Evolutionary conservation across 192 early-diverging fungal genomes (phyloP).

Genomic region (Linnemannia elongata): DNA sequence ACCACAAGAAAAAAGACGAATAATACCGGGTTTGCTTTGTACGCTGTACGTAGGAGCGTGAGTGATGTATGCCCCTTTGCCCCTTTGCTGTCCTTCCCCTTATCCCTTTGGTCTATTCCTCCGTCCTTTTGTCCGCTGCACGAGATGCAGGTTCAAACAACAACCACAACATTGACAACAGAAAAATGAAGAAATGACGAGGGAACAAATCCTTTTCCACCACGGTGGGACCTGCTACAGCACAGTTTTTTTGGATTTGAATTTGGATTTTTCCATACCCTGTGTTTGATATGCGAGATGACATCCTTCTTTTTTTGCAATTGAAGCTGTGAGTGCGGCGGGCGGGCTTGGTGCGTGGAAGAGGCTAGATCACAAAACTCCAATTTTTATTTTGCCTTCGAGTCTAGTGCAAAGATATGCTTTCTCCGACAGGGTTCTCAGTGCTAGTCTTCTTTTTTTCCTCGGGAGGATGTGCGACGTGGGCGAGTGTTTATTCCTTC

Average conservation of each 20-base stretch:
- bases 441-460: no score
- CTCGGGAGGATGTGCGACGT: no score
- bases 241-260: no score
- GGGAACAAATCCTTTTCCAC: neutral
- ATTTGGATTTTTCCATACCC: neutral
- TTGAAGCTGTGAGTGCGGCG: neutral
- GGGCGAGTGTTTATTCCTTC: no score
- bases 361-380: conserved; percentile 5
- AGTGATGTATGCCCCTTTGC: neutral
- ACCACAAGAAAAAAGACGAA: neutral
- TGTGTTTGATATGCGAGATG: neutral
- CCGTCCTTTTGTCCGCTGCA: neutral
- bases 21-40: neutral
- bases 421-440: no score
- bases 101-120: neutral
- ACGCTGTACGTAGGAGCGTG: neutral
- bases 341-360: neutral
- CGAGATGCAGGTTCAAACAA: neutral
- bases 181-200: neutral
- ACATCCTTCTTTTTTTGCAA: neutral
- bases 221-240: neutral
- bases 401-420: neutral
- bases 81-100: neutral
- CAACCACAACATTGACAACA: neutral
- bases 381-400: neutral